Base-by-base conservation (phyloP, 164 flowering plant species). In the Macadamia tetraphylla region DNA sequence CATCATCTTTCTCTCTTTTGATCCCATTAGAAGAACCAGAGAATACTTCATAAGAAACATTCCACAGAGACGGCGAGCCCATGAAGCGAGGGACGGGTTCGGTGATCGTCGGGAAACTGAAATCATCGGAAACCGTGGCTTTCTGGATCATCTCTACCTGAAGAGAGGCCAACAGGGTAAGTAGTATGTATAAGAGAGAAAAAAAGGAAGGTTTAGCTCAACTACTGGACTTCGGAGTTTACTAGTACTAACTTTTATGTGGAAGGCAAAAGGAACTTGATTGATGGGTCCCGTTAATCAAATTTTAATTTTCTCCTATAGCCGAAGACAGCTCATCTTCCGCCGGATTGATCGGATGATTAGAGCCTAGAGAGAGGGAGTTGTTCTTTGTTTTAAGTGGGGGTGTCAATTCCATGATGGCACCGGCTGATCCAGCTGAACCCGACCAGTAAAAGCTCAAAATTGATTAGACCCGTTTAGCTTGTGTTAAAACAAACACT, bases 51-150 rank as follows among this genome's bases (percentile, higher is more conserved):
- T 81, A 77, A 14, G 84, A 69, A 0, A 65, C 65, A 6, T 32
- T 74, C 88, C 88, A 85, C 23, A 81, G 58, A n/a, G 86, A 79
- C 3, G 78, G 82, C 0, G 86, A 85, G 48, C 64, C 75, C 40
- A 62, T 51, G 66, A 35, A 30, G 43, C 44, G 17, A 59, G 67
- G 71, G 46, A 70, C 58, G 60, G 57, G 46, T 1, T 69, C 74
- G n/a, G 78, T 17, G 71, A 75, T 53, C 1, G 66, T 40, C 0
- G 88, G 88, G 72, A 85, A 85, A 73, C 75, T 81, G 72, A 85
- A 85, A 51, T 83, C 88, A 40, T 79, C 84, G n/a, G 71, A n/a
- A 30, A 62, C 67, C 71, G 72, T 71, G 64, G 64, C 35, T 65
- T 32, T 11, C 31, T 64, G 60, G 64, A 14, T 29, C 52, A 30